These are phyloP conservation scores for Dendrocalamus sinicus DNA, from an alignment of 176 grass and related monocot genomes.

Conservation along the genomic window DNA sequence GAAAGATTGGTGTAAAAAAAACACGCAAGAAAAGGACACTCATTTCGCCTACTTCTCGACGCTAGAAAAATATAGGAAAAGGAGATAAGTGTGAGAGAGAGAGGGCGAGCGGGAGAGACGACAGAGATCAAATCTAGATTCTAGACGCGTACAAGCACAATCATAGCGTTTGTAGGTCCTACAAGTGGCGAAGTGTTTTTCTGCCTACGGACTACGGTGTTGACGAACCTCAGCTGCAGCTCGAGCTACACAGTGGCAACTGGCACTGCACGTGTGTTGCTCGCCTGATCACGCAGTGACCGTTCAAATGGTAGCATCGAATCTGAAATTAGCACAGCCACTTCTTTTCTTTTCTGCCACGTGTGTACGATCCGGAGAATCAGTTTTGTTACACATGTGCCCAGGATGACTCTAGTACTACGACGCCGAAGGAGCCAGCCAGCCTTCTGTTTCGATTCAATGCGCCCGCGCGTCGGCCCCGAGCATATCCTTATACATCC, in stretches of 20 bases:
- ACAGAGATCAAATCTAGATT: conserved; percentile 20
- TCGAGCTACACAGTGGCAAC: background rate
- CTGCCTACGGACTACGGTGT: background rate
- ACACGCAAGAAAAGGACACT: conserved; percentile 29
- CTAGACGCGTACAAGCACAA: conserved; percentile 18
- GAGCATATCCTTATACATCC: background rate
- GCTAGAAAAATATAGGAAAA: background rate
- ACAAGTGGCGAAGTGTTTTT: background rate
- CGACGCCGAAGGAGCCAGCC: background rate
- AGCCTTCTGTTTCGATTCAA: background rate
- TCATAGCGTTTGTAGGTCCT: background rate
- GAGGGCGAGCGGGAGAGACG: conserved; percentile 14
- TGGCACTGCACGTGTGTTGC: background rate
- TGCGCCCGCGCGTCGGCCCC: background rate
- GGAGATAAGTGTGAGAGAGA: background rate
- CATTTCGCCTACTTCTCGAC: conserved; percentile 8
- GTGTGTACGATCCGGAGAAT: background rate
- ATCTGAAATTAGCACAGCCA: background rate
- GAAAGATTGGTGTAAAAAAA: conserved; percentile 19
- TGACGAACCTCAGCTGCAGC: background rate
- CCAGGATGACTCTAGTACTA: background rate
- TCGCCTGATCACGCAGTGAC: background rate
- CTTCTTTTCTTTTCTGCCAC: background rate
- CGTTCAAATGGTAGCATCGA: background rate
- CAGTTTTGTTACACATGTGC: background rate